These are phyloP conservation scores for Chionographis japonica DNA, from an alignment of 106 monocot genomes.

Conservation along the genomic window DNA sequence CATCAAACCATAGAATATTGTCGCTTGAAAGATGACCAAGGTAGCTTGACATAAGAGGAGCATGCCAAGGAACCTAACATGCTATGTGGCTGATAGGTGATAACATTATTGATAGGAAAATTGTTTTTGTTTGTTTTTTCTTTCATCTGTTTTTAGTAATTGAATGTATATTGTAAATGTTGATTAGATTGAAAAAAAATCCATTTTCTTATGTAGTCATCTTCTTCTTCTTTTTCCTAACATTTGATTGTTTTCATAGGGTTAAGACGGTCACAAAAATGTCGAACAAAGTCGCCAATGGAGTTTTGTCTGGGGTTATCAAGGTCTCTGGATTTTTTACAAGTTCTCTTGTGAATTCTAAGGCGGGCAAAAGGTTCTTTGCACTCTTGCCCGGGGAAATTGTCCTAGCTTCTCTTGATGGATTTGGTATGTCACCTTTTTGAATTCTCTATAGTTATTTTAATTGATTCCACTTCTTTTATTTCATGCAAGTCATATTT, in stretches of 20 bases:
- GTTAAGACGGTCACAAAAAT: conserved; percentile 72
- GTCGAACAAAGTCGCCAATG: conserved; percentile 71
- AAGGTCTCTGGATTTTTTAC: conserved; percentile 89
- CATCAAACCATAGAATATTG: no score
- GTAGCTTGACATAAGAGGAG: no score
- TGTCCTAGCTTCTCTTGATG: conserved; percentile 84
- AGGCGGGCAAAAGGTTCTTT: conserved; percentile 78
- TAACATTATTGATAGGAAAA: no score
- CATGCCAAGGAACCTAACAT: no score
- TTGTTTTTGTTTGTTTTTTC: no score
- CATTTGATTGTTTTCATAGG: conserved; percentile 30
- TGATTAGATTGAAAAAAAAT: no score
- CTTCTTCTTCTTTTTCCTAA: not conserved
- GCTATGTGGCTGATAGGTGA: no score
- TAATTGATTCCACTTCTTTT: not conserved
- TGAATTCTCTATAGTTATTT: not conserved
- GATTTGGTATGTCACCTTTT: conserved; percentile 55
- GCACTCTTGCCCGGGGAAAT: conserved; percentile 66
- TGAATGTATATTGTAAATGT: no score
- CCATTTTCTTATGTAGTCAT: not conserved
- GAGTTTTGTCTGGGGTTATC: conserved; percentile 66
- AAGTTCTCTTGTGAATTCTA: conserved; percentile 73
- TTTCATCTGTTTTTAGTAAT: no score
- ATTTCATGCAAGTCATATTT: not conserved
- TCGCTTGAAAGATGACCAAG: no score